Base-by-base conservation (phyloP, 176 grass and related monocot species). In the Musa schizocarpa region DNA sequence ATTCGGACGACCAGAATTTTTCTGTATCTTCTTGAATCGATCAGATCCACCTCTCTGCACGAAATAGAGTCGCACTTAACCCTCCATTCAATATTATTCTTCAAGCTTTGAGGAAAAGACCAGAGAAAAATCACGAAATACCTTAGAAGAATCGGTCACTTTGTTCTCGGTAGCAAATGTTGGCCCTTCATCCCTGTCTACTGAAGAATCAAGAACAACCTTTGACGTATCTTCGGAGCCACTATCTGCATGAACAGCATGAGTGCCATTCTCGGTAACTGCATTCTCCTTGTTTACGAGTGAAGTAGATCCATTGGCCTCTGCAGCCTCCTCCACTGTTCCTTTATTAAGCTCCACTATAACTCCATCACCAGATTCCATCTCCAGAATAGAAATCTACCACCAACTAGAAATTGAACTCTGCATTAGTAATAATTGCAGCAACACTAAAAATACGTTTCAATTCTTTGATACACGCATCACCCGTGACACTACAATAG, bases 21-120 rank as follows among this genome's bases (percentile, higher is more conserved):
- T n/a, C 23, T 68, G 69, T 74, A 53, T 34, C 21, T 83, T 91
- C 77, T 85, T 83, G 43, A 70, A 56, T 75, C 27, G 61, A 24
- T 73, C 78, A 80, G 90, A 87, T 88, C 86, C 90, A 79, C 59
- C 56, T 80, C 87, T 87, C 84, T 98, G 81, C 61, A 58, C 8
- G 59, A 73, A n/a, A 82, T 9, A 23, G 51, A 82, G 23, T 57
- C 3, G 50, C 3, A 23, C 13, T 66, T 21, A 67, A 52, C 67
- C 63, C 61, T 26, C 81, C 29, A 81, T 11, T 53, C 1, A 70
- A 43, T 13, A 21, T 11, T 19, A 66, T 9, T 14, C 9, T 64
- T 9, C 11, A 71, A n/a, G 29, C 50, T 20, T 19, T 57, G 13
- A 50, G 25, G 11, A 26, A 12, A 20, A 16, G 54, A 20, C 9